Evolutionary conservation across 2,329 filamentous ascomycete genomes (phyloP), one percentile per base, ranked within the genome.

Genomic region (Stemphylium beticola): DNA sequence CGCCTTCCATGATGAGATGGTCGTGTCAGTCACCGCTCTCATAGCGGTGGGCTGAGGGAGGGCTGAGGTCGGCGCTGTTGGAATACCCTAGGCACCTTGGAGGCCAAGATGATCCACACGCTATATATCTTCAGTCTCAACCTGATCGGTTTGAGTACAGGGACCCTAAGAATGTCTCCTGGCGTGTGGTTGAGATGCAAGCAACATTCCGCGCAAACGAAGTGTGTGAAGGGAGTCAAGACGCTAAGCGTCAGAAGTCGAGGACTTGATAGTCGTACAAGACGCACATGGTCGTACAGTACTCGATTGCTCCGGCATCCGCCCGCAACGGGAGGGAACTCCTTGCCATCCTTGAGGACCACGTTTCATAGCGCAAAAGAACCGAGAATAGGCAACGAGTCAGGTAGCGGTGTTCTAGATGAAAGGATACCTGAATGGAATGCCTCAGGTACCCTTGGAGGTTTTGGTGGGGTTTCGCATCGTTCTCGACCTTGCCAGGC

Each of bases 331-430:
- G 54, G 46, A 59, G 56, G 50, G 43, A 58, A 39, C 33, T 54
- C 49, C 63, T 42, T 49, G 39, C 18, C 49, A 53, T 47, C 45
- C 49, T 48, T 42, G 52, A 57, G 48, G 44, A 43, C 46, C 37
- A 52, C 53, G 56, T 60, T 61, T 59, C 60, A 62, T 52, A 53
- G 58, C 52, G 44, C 41, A 53, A 53, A 11, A 45, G 43, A 43
- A 40, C 45, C 51, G 49, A 49, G 41, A 58, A 58, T 49, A 43
- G 45, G 39, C 24, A 52, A 47, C 64, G 65, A 67, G 64, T 66
- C 65, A 66, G n/a, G n/a, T n/a, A 56, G 47, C 53, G 54, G 47
- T 44, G 57, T 63, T 67, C 65, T 66, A 61, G 65, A 66, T 51
- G 53, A 47, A 48, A 46, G 51, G 51, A 55, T 41, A 45, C 31